A percentile compares a stretch with the other conserved stretches of the same genome.
phyloP scores from a whole-genome alignment of 768 basidiomycete species.

The Russula sp. region DNA sequence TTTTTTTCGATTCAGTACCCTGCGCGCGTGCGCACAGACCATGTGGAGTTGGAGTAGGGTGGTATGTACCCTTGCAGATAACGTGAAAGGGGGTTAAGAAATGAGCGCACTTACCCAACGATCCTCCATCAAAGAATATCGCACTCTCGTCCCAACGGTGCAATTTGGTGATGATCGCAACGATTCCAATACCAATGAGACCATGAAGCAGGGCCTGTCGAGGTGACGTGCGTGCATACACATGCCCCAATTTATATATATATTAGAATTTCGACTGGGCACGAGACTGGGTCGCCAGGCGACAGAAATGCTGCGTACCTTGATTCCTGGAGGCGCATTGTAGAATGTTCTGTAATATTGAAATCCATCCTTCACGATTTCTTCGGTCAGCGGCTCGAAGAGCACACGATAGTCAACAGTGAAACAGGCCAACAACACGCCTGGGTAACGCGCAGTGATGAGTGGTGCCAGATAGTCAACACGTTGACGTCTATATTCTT shows the following conservation, averaged over 20 bases:
- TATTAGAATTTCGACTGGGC: no score
- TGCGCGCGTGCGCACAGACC: not conserved
- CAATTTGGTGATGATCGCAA: constrained; percentile 71
- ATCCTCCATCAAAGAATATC: constrained; percentile 90
- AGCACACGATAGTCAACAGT: constrained; percentile 84
- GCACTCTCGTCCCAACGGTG: constrained; percentile 89
- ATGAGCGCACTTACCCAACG: constrained; percentile 53
- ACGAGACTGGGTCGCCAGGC: not conserved
- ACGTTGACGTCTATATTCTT: not conserved
- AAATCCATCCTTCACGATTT: constrained; percentile 66
- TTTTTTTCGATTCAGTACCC: constrained; percentile 5
- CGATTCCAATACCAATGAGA: constrained; percentile 69
- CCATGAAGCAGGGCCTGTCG: constrained; percentile 78
- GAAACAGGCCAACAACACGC: constrained; percentile 77
- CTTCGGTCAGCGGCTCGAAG: constrained; percentile 58
- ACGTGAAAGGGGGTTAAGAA: not conserved
- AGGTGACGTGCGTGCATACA: not conserved
- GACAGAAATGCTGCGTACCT: constrained; percentile 42
- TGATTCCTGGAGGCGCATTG: constrained; percentile 89
- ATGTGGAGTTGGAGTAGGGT: no score
- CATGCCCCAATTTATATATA: not conserved
- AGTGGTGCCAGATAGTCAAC: constrained; percentile 1
- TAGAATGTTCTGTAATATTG: constrained; percentile 91
- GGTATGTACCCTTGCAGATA: not conserved
- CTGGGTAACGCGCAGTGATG: constrained; percentile 31